Base-by-base conservation (phyloP, 2,329 filamentous ascomycete genomes). In the Neonectria neomacrospora region DNA sequence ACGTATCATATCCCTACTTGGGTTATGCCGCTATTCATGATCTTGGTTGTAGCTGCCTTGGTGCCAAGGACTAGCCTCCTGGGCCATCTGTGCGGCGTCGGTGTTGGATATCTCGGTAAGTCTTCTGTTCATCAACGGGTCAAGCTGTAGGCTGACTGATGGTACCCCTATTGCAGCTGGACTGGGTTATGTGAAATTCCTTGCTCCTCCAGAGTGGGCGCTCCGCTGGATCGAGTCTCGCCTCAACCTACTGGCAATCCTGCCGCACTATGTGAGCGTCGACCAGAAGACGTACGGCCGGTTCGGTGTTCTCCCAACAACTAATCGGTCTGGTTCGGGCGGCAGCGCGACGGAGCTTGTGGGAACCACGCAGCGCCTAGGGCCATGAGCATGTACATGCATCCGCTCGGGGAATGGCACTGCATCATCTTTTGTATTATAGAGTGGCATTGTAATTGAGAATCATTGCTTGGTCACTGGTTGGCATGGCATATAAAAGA, bases 251-350 rank as follows among this genome's bases (percentile, higher is more conserved):
- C 83, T 97, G 22, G 92, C 89, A 20, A 86, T 93, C 63, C 80
- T 98, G 26, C 95, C 95, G 47, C 93, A 97, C 79, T 98, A 97
- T 74, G 91, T 98, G 51, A 96, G 92, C 60, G 90, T 97, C 16
- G 95, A 98, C 74, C 94, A 97, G 79, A 97, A 97, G 84, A 97
- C 93, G 6, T 97, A 95, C 74, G 95, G 95, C 8, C 86, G 95
- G 56, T 97, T 97, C 73, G 95, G 95, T 2, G 91, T 97, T 14
- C 81, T 98, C 60, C 95, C 94, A 2, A 85, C 88, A 1, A 82
- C 73, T 42, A 76, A 78, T 58, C 75, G 79, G 18, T 72, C 78
- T 26, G 73, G 75, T 53, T 73, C 78, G 37, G 73, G 75, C 48
- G 75, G 80, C 7, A 80, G 82, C 66, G 77, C 84, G 16, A 81